phyloP scores from a whole-genome alignment of 2,329 filamentous ascomycete genomes.

The Fusarium nygamai region DNA sequence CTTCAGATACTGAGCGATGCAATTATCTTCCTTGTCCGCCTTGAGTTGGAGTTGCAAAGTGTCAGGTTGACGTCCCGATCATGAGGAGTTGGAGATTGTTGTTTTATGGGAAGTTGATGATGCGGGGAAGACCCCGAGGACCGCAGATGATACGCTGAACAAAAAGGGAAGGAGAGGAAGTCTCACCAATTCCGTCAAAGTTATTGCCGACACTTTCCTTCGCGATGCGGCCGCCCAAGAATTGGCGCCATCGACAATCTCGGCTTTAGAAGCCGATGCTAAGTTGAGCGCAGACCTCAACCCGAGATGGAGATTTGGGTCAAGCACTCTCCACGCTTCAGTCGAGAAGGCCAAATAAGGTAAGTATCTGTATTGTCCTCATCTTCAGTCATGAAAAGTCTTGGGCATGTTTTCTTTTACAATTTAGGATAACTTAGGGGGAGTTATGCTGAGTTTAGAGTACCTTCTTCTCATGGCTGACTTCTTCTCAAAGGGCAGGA shows the following conservation, averaged over 20 bases:
- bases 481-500: neutral
- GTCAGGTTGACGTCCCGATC: neutral
- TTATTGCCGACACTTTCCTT: neutral
- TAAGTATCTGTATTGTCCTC: neutral
- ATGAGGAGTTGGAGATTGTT: neutral
- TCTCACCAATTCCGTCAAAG: neutral
- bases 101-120: neutral
- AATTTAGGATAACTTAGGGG: neutral
- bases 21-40: neutral
- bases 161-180: neutral
- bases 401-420: neutral
- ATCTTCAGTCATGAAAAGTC: neutral
- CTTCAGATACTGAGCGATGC: neutral
- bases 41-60: neutral
- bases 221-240: neutral
- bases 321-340: neutral
- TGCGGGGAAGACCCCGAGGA: neutral
- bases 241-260: neutral
- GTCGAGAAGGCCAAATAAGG: neutral
- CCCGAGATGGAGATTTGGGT: neutral
- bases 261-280: conserved; percentile 10
- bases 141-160: neutral
- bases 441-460: neutral
- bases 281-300: neutral
- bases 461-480: neutral